Percentiles rank a stretch among this genome's conserved stretches.
These are phyloP conservation scores for Phytophthora meadii DNA, from an alignment of 352 stramenopile species.

Conservation along the genomic window DNA sequence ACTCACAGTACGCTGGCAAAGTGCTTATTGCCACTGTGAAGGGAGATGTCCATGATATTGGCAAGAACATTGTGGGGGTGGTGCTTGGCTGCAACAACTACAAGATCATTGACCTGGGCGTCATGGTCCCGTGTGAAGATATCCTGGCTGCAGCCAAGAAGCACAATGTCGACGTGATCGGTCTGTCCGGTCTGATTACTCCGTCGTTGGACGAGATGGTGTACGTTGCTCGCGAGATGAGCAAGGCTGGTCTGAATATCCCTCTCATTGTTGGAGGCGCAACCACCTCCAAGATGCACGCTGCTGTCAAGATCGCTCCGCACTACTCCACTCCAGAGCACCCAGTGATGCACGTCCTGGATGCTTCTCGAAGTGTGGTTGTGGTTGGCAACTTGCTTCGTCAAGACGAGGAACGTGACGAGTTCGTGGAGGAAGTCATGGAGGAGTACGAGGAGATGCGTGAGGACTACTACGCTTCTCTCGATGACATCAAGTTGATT, in stretches of 20 bases:
- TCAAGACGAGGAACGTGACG: slow-evolving; percentile 87
- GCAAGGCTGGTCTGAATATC: slow-evolving; percentile 92
- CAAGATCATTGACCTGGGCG: slow-evolving; percentile 97
- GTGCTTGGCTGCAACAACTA: slow-evolving; percentile 99
- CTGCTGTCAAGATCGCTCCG: slow-evolving; percentile 97
- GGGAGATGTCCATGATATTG: slow-evolving; percentile 99
- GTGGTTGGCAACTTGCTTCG: slow-evolving; percentile 94
- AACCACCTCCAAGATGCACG: slow-evolving; percentile 98
- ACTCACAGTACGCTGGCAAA: slow-evolving; percentile 90
- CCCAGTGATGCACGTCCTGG: slow-evolving; percentile 98
- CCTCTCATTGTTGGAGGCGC: slow-evolving; percentile 97
- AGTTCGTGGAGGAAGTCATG: slow-evolving; percentile 95
- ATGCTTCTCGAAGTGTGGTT: slow-evolving; percentile 96
- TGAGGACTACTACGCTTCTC: slow-evolving; percentile 86
- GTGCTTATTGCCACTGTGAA: slow-evolving; percentile 99
- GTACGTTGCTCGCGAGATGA: slow-evolving; percentile 95
- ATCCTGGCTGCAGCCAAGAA: slow-evolving; percentile 69
- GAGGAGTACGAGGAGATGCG: slow-evolving; percentile 94
- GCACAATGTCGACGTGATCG: slow-evolving; percentile 96
- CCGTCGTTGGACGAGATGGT: slow-evolving; percentile 99
- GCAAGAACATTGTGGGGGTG: slow-evolving; percentile 99
- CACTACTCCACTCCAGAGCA: slow-evolving; percentile 96
- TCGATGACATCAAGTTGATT: slow-evolving; percentile 77
- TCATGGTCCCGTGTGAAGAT: slow-evolving; percentile 96
- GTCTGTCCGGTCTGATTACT: slow-evolving; percentile 97